A percentile compares a stretch with the other conserved stretches of the same genome.
phyloP scores from a whole-genome alignment of 139 green algal species.

The Chlamydomonas urium region DNA sequence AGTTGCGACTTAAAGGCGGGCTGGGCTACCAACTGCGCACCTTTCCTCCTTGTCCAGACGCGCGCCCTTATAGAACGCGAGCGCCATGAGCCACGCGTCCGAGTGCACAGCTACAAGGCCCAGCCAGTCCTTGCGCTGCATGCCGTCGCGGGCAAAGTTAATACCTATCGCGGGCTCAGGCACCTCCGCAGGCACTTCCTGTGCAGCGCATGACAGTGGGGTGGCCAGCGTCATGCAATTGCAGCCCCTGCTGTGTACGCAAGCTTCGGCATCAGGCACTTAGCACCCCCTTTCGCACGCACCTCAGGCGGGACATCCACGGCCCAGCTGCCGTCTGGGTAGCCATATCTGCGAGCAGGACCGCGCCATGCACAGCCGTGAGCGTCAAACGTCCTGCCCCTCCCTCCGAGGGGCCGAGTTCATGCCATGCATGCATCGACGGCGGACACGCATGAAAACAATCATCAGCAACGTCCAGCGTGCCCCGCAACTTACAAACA shows the following conservation, averaged over 20 bases:
- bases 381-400: not conserved
- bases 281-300: not conserved
- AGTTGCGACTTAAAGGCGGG: too few relatives aligned
- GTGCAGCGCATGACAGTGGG: too few relatives aligned
- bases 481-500: conserved; percentile 41
- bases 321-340: conserved; percentile 67
- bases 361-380: not conserved
- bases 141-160: conserved; percentile 56
- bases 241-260: too few relatives aligned
- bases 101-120: conserved; percentile 91
- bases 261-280: too few relatives aligned
- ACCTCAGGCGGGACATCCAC: conserved; percentile 65
- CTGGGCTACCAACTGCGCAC: not conserved
- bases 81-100: conserved; percentile 85
- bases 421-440: not conserved
- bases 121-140: conserved; percentile 79
- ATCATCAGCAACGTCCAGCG: not conserved
- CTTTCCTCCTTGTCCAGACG: conserved; percentile 64
- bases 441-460: too few relatives aligned
- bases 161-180: conserved; percentile 73
- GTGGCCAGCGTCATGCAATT: too few relatives aligned
- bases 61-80: conserved; percentile 93
- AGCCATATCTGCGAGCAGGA: conserved; percentile 44
- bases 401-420: too few relatives aligned
- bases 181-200: conserved; percentile 91